A percentile compares a stretch with the other conserved stretches of the same genome.
Conservation (phyloP, 108 stramenopile species). For the Seminavis robusta region DNA sequence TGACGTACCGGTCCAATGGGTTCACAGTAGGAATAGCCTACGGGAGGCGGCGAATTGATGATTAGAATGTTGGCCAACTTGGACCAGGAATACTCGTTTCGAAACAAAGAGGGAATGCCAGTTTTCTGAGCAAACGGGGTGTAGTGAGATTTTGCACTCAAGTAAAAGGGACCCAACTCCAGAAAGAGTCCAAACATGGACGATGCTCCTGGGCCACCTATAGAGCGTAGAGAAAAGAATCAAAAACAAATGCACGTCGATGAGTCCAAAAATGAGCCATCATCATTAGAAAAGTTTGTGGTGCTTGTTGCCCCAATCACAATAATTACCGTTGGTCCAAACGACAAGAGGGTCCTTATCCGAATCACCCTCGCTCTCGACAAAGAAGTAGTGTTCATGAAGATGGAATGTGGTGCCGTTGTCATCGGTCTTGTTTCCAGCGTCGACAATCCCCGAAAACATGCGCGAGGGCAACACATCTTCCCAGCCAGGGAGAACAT, state of each 20-base stretch:
- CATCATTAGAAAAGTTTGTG: too few relatives aligned
- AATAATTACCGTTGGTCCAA: conserved; percentile 21
- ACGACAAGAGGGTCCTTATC: conserved; percentile 18
- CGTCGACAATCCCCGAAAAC: conserved; percentile 51
- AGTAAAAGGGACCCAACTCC: conserved; percentile 59
- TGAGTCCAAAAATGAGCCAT: too few relatives aligned
- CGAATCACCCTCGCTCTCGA: conserved; percentile 39
- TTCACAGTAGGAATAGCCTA: conserved; percentile 76
- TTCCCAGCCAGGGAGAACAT: conserved; percentile 39
- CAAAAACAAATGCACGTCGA: too few relatives aligned
- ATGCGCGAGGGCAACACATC: conserved; percentile 42
- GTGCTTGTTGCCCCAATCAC: conserved; percentile 70
- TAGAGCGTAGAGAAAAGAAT: too few relatives aligned
- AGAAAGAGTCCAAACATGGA: conserved; percentile 60
- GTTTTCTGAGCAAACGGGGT: conserved; percentile 36
- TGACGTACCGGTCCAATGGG: too few relatives aligned
- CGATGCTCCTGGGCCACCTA: conserved; percentile 84
- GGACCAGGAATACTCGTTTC: conserved; percentile 61
- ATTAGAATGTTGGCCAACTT: conserved; percentile 56
- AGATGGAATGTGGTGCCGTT: too few relatives aligned
- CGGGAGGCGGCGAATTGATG: conserved; percentile 76
- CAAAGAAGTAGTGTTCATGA: conserved; percentile 58
- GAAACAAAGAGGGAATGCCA: conserved; percentile 61
- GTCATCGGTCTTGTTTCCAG: conserved; percentile 35
- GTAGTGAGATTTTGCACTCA: conserved; percentile 45